Evolutionary conservation across 2,329 filamentous ascomycete genomes (phyloP).

Genomic region (Diaporthe destruens): DNA sequence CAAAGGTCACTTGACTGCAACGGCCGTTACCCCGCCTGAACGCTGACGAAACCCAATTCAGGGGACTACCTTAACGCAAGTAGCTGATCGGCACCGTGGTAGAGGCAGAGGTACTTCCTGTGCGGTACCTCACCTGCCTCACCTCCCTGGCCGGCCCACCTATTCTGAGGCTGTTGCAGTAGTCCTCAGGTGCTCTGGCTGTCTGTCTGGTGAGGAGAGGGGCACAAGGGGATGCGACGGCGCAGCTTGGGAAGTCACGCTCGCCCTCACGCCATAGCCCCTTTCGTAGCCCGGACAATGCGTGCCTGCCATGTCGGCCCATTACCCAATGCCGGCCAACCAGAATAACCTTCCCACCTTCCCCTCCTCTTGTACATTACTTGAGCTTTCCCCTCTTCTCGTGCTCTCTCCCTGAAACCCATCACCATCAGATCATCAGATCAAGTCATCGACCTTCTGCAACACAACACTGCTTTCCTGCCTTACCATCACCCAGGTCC

Average conservation of each 20-base stretch:
- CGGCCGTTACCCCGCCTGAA: constrained; percentile 25
- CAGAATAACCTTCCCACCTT: constrained; percentile 37
- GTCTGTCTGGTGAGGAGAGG: constrained; percentile 4
- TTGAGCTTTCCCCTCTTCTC: constrained; percentile 38
- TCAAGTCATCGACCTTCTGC: constrained; percentile 10
- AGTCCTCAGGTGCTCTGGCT: neutral
- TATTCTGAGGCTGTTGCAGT: neutral
- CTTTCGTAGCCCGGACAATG: constrained; percentile 37
- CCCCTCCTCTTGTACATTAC: constrained; percentile 39
- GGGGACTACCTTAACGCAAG: constrained; percentile 4
- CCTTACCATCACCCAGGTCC: neutral
- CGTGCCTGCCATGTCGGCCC: constrained; percentile 36
- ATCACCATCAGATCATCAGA: neutral
- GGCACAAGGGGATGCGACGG: constrained; percentile 11
- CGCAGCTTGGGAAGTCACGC: constrained; percentile 27
- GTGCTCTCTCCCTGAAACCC: constrained; percentile 23
- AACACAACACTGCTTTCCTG: neutral
- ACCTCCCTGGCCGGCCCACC: neutral
- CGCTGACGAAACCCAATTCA: constrained; percentile 34
- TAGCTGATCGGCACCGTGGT: neutral
- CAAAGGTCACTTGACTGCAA: constrained; percentile 25
- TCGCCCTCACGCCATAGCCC: constrained; percentile 39
- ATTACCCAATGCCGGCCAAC: constrained; percentile 31
- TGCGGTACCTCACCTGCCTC: neutral
- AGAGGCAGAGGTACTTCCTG: constrained; percentile 11